These are phyloP conservation scores for Neurospora sp. DNA, from an alignment of 2,329 filamentous ascomycete genomes.

Conservation along the genomic window DNA sequence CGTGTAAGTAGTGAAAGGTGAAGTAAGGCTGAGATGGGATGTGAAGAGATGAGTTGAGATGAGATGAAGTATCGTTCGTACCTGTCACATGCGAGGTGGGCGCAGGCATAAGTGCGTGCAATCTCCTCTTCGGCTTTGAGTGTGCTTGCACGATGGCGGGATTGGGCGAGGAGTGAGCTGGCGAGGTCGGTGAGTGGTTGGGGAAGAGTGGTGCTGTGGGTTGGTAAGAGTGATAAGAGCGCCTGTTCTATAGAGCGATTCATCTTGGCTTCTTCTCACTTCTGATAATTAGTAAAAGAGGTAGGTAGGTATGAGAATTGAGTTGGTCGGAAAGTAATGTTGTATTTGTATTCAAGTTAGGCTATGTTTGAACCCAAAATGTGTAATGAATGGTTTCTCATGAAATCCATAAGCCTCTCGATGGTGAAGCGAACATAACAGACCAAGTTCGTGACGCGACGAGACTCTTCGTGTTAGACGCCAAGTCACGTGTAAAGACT, in stretches of 20 bases:
- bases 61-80: conserved; percentile 25
- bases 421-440: background rate
- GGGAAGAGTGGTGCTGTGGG: conserved; percentile 57
- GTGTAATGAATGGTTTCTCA: background rate
- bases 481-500: background rate
- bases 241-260: conserved; percentile 65
- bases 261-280: conserved; percentile 36
- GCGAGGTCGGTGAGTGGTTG: conserved; percentile 62
- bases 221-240: conserved; percentile 64
- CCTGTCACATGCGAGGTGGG: conserved; percentile 84
- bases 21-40: background rate
- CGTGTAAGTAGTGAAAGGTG: too few species aligned
- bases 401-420: background rate
- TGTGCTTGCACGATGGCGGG: conserved; percentile 63
- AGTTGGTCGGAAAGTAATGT: background rate
- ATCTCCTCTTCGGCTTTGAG: conserved; percentile 83
- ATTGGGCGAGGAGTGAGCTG: conserved; percentile 67
- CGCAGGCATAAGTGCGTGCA: conserved; percentile 74
- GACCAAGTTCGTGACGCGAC: background rate
- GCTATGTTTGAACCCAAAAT: background rate
- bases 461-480: background rate
- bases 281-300: background rate
- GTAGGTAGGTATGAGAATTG: background rate
- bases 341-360: background rate
- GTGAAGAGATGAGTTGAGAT: background rate